Conservation (phyloP, 1,139 yeast genomes). For the Geotrichum fermentans region DNA sequence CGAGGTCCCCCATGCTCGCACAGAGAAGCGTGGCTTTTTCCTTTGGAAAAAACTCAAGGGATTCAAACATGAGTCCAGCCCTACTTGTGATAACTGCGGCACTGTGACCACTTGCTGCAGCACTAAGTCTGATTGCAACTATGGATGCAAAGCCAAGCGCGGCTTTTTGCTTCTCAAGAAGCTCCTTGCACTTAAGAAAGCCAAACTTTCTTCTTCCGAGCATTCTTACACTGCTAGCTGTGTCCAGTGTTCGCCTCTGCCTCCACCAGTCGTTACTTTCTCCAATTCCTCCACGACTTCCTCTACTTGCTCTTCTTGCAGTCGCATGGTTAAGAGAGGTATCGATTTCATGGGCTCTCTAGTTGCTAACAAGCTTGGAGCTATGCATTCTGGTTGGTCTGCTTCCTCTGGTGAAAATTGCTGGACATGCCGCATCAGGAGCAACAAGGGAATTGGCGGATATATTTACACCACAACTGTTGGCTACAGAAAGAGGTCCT, state of each 20-base stretch:
- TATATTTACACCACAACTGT: background rate
- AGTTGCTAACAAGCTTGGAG: background rate
- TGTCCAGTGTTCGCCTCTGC: background rate
- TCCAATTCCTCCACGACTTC: background rate
- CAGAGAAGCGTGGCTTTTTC: background rate
- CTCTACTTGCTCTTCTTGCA: background rate
- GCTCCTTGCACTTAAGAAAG: background rate
- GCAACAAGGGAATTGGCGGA: background rate
- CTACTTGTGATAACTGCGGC: constrained; percentile 2
- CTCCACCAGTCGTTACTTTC: no score
- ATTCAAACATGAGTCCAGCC: background rate
- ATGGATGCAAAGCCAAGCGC: background rate
- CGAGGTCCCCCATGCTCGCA: no score
- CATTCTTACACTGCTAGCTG: background rate
- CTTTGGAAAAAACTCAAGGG: background rate
- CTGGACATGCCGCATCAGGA: constrained; percentile 1
- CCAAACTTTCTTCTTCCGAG: background rate
- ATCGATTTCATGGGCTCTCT: background rate
- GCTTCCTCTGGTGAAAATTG: background rate
- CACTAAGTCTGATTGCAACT: background rate
- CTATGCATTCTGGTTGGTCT: background rate
- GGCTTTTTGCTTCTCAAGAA: background rate
- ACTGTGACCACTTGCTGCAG: background rate
- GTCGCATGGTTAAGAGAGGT: background rate
- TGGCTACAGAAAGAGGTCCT: background rate